These are phyloP conservation scores for Quercus phellos DNA, from an alignment of 331 rosid species.

Conservation along the genomic window DNA sequence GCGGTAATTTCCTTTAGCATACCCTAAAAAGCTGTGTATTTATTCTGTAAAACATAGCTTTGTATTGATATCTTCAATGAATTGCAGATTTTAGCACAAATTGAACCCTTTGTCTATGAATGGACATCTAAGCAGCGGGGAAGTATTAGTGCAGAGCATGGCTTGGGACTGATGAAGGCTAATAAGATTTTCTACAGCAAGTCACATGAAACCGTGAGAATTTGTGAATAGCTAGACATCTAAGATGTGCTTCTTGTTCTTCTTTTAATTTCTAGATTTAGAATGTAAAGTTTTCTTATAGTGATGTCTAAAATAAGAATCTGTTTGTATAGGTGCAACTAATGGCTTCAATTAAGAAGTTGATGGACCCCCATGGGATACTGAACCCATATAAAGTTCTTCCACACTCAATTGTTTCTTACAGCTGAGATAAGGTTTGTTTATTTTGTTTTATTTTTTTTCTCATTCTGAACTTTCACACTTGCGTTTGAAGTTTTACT, in stretches of 20 bases:
- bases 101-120: slow-evolving; percentile 92
- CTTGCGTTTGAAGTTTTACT: background rate
- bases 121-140: slow-evolving; percentile 86
- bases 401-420: slow-evolving; percentile 48
- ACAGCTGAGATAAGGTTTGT: slow-evolving; percentile 14
- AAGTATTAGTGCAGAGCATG: slow-evolving; percentile 94
- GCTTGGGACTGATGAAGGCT: slow-evolving; percentile 93
- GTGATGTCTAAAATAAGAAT: slow-evolving; percentile 6
- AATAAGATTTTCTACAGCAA: slow-evolving; percentile 76
- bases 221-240: slow-evolving; percentile 3
- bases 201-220: slow-evolving; percentile 57
- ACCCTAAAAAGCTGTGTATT: slow-evolving; percentile 7
- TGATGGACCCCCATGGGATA: slow-evolving; percentile 80
- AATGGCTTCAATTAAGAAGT: slow-evolving; percentile 81
- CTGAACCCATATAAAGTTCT: slow-evolving; percentile 98
- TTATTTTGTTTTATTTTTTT: background rate
- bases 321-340: slow-evolving; percentile 61
- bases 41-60: background rate
- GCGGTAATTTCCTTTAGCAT: slow-evolving; percentile 39
- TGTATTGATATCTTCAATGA: slow-evolving; percentile 1
- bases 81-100: slow-evolving; percentile 65
- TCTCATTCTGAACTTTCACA: background rate
- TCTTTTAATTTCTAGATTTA: background rate
- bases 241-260: background rate
- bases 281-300: background rate